These are phyloP conservation scores for Chenopodium quinoa DNA, from an alignment of 148 eudicot genomes.

Conservation along the genomic window DNA sequence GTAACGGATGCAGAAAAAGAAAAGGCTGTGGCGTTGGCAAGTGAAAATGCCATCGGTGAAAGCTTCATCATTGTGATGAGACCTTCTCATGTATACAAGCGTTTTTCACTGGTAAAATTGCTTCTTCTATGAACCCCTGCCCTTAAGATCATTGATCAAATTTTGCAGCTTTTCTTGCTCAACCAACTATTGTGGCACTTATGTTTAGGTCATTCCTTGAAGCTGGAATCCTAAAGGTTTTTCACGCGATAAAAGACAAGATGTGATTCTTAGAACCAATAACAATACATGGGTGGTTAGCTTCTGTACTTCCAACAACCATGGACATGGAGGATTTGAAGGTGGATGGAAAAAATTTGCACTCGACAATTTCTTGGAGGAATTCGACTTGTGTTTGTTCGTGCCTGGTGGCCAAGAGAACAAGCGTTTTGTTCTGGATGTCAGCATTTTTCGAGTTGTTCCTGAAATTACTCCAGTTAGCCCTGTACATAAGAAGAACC, in stretches of 20 bases:
- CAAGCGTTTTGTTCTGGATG: slow-evolving; percentile 24
- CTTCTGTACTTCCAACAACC: not conserved
- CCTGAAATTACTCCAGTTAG: slow-evolving; percentile 19
- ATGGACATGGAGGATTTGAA: slow-evolving; percentile 15
- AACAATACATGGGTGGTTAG: slow-evolving; percentile 31
- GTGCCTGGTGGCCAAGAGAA: slow-evolving; percentile 24
- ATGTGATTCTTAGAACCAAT: slow-evolving; percentile 30
- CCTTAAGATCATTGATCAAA: not conserved
- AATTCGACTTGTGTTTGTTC: slow-evolving; percentile 45
- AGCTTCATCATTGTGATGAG: slow-evolving; percentile 33
- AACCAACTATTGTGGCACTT: not conserved
- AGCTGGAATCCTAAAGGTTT: slow-evolving; percentile 27
- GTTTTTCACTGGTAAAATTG: slow-evolving; percentile 38
- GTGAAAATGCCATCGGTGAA: not conserved
- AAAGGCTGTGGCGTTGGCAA: slow-evolving; percentile 23
- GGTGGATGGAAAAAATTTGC: slow-evolving; percentile 43
- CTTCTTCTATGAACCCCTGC: not conserved
- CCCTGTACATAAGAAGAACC: not conserved
- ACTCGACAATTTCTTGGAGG: slow-evolving; percentile 38
- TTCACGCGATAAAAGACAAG: slow-evolving; percentile 7
- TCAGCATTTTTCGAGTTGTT: slow-evolving; percentile 43
- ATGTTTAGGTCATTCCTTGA: too few species aligned
- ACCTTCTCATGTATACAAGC: slow-evolving; percentile 32
- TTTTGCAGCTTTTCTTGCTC: not conserved
- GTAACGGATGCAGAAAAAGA: slow-evolving; percentile 31